Conservation (phyloP, 148 eudicot species). For the Euryodendron excelsum region DNA sequence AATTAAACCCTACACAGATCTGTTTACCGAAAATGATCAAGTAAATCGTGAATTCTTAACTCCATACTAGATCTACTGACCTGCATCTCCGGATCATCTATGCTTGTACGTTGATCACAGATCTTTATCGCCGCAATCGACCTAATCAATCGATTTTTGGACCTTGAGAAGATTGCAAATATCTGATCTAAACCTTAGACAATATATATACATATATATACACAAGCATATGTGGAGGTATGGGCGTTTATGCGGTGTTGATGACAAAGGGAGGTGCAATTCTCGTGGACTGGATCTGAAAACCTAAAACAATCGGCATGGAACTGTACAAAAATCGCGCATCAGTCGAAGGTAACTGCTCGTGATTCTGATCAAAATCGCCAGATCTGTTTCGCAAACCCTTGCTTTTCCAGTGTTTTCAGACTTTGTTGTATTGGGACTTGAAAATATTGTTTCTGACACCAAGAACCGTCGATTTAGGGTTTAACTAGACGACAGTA, state of each 20-base stretch:
- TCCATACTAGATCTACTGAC: background rate
- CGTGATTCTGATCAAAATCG: conserved; percentile 10
- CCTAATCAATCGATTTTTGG: conserved; percentile 8
- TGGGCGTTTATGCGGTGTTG: conserved; percentile 11
- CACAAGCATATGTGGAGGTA: background rate
- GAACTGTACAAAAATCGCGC: conserved; percentile 16
- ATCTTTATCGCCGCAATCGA: background rate
- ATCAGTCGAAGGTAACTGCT: conserved; percentile 26
- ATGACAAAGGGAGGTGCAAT: conserved; percentile 12
- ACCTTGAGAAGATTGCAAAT: background rate
- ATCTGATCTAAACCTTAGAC: background rate
- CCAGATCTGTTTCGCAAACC: conserved; percentile 18
- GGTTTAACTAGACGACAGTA: conserved; percentile 9
- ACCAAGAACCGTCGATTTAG: background rate
- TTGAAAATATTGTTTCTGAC: conserved; percentile 6
- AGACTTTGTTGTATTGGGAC: conserved; percentile 16
- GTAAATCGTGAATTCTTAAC: conserved; percentile 6
- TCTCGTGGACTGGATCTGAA: conserved; percentile 34
- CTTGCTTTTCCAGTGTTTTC: conserved; percentile 10
- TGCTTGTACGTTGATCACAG: background rate
- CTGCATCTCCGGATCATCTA: background rate
- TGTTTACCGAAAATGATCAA: background rate
- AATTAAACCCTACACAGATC: background rate
- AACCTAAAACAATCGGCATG: conserved; percentile 27
- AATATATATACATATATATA: background rate